phyloP scores from a whole-genome alignment of 768 basidiomycete species.

The Xerocomus potaroensis region DNA sequence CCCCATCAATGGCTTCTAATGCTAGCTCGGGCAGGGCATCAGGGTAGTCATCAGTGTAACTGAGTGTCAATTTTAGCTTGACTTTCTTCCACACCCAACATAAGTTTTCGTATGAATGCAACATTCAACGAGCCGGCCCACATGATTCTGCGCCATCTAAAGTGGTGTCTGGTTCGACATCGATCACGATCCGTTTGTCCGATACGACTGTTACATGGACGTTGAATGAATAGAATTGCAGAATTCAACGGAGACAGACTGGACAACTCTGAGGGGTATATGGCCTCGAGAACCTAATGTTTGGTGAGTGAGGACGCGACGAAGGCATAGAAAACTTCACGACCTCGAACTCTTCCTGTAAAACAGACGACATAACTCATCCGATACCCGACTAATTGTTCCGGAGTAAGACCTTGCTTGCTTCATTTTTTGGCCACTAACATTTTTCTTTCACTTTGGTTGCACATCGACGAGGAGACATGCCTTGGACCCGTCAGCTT shows the following conservation, averaged over 20 bases:
- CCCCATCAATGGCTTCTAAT: constrained; percentile 60
- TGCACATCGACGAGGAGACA: constrained; percentile 2
- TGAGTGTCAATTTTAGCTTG: constrained; percentile 63
- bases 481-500: constrained; percentile 21
- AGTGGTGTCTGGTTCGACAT: constrained; percentile 81
- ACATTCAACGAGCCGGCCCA: constrained; percentile 30
- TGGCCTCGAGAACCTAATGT: constrained; percentile 83
- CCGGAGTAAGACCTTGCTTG: constrained; percentile 22
- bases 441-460: too few relatives aligned
- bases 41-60: constrained; percentile 82
- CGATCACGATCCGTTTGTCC: constrained; percentile 76
- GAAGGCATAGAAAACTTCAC: constrained; percentile 9
- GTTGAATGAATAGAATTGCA: constrained; percentile 40
- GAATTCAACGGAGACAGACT: constrained; percentile 57
- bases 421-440: constrained; percentile 12
- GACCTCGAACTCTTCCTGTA: constrained; percentile 92
- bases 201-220: constrained; percentile 72
- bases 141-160: constrained; percentile 55
- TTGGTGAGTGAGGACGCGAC: constrained; percentile 8
- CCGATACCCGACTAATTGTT: constrained; percentile 24
- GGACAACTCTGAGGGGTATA: constrained; percentile 90
- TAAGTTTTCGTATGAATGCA: constrained; percentile 7
- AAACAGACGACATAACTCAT: constrained; percentile 50
- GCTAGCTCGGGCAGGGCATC: constrained; percentile 73
- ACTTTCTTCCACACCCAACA: constrained; percentile 47